Conservation (phyloP, 75 land plant species). For the Pinus taeda region DNA sequence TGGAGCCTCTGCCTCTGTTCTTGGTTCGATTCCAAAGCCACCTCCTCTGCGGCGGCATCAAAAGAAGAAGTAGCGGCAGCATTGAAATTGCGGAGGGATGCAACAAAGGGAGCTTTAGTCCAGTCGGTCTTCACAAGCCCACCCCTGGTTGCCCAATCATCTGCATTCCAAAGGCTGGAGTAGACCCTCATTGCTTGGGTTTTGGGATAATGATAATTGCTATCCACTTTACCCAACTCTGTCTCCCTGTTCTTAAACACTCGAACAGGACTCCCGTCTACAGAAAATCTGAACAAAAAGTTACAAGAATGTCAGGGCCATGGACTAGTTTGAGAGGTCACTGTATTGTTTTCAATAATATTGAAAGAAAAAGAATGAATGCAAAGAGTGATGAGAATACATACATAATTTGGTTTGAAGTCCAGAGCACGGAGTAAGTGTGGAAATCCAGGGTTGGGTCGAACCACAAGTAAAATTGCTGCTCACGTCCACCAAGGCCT, state of each 20-base stretch:
- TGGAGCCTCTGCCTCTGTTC: not conserved
- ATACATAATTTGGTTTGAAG: slow-evolving; percentile 36
- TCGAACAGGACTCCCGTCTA: slow-evolving; percentile 38
- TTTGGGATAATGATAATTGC: slow-evolving; percentile 17
- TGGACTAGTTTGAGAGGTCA: no score
- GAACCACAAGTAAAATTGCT: slow-evolving; percentile 50
- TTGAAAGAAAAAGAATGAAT: no score
- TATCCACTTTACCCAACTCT: slow-evolving; percentile 18
- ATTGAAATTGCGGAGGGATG: slow-evolving; percentile 13
- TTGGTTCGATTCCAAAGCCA: not conserved
- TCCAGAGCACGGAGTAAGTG: slow-evolving; percentile 47
- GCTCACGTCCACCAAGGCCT: slow-evolving; percentile 45
- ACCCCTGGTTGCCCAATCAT: slow-evolving; percentile 28
- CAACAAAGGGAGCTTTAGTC: slow-evolving; percentile 29
- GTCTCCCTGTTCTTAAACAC: slow-evolving; percentile 33
- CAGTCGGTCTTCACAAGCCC: slow-evolving; percentile 31
- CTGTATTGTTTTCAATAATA: no score
- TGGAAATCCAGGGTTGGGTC: slow-evolving; percentile 46
- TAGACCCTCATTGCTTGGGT: slow-evolving; percentile 29
- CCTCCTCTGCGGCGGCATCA: no score
- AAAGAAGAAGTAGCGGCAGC: not conserved
- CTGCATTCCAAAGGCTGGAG: slow-evolving; percentile 29
- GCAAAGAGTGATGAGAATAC: not conserved
- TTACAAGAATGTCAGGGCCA: no score
- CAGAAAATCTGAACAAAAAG: slow-evolving; percentile 22